These are phyloP conservation scores for Fusarium graminum DNA, from an alignment of 2,329 filamentous ascomycete genomes.

Conservation along the genomic window DNA sequence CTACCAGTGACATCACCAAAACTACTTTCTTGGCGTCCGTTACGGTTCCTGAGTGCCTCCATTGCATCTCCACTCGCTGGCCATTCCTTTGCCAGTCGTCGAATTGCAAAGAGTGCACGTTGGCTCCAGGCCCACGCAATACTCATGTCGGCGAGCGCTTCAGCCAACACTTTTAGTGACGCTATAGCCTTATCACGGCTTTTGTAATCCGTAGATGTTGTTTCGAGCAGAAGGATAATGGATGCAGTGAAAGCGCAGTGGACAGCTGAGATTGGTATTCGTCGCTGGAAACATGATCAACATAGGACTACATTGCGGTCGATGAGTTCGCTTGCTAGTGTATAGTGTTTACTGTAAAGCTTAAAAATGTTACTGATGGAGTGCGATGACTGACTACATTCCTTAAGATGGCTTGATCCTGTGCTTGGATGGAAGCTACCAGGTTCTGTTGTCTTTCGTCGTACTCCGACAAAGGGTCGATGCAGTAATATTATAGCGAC, in stretches of 20 bases:
- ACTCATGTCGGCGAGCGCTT: conserved; percentile 8
- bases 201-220: rapidly evolving
- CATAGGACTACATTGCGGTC: not conserved
- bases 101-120: conserved; percentile 1
- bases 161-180: not conserved
- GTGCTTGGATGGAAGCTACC: not conserved
- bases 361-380: not conserved
- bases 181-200: not conserved
- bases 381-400: not conserved
- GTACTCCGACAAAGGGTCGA: not conserved
- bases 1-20: too few relatives aligned
- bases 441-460: not conserved
- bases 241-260: conserved; percentile 9
- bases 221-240: not conserved
- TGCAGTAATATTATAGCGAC: not conserved
- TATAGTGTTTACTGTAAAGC: conserved; percentile 5
- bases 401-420: not conserved
- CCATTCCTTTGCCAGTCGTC: conserved; percentile 1
- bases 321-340: not conserved
- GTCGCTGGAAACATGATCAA: not conserved
- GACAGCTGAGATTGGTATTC: conserved; percentile 8
- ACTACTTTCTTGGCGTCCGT: too few relatives aligned
- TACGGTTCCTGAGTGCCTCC: not conserved
- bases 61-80: not conserved
- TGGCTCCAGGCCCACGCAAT: conserved; percentile 14